A percentile compares a stretch with the other conserved stretches of the same genome.
phyloP scores from a whole-genome alignment of 2,329 filamentous ascomycete species.

The Stagonosporopsis tanaceti region DNA sequence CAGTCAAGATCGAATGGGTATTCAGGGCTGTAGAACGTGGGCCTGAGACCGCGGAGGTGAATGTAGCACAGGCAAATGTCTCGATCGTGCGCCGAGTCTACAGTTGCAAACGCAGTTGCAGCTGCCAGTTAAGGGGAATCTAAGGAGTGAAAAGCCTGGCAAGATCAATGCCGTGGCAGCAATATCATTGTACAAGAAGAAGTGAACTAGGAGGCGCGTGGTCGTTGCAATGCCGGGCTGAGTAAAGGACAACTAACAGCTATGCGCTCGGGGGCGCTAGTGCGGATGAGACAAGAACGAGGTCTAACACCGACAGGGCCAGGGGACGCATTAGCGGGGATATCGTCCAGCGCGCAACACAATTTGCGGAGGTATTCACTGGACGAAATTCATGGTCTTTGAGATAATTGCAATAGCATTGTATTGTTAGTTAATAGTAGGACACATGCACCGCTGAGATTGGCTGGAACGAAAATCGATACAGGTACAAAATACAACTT shows the following conservation, averaged over 20 bases:
- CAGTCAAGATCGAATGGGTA: conserved; percentile 4
- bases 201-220: conserved; percentile 32
- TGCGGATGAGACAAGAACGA: conserved; percentile 23
- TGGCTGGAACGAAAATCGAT: not conserved
- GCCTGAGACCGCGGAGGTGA: conserved; percentile 22
- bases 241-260: conserved; percentile 47
- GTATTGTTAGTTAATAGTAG: not conserved
- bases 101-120: conserved; percentile 26
- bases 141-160: conserved; percentile 33
- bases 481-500: no score
- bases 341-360: not conserved
- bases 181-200: conserved; percentile 35
- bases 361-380: not conserved
- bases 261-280: conserved; percentile 36
- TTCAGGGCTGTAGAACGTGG: conserved; percentile 16
- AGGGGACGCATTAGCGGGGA: conserved; percentile 3
- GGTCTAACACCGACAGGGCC: conserved; percentile 9
- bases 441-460: not conserved
- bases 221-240: conserved; percentile 37
- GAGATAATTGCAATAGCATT: not conserved
- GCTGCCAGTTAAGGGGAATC: conserved; percentile 8
- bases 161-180: conserved; percentile 31
- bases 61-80: conserved; percentile 21
- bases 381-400: not conserved
- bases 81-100: conserved; percentile 13